These are phyloP conservation scores for Rhizophlyctis rosea DNA, from an alignment of 192 early-diverging fungal species.

Conservation along the genomic window DNA sequence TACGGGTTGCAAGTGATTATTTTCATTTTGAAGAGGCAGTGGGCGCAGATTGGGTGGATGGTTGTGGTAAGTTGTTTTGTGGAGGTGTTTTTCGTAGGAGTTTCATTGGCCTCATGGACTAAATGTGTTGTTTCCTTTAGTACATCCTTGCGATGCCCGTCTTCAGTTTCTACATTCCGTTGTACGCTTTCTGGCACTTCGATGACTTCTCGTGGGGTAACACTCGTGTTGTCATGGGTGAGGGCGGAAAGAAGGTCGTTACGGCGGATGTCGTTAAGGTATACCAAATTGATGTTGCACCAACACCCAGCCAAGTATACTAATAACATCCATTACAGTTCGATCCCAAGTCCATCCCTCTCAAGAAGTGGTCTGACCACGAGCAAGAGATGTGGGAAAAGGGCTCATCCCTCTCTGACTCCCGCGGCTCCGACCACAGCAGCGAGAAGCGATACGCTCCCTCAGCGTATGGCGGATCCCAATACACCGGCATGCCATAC, in stretches of 20 bases:
- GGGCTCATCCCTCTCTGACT: slow-evolving; percentile 28
- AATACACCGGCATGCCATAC: background rate
- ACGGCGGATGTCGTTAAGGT: slow-evolving; percentile 44
- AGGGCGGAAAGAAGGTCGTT: slow-evolving; percentile 60
- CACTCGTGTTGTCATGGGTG: slow-evolving; percentile 91
- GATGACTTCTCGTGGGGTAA: slow-evolving; percentile 99
- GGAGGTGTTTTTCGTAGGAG: slow-evolving; percentile 33
- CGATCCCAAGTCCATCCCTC: slow-evolving; percentile 79
- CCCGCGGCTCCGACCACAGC: slow-evolving; percentile 31
- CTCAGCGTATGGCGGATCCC: slow-evolving; percentile 19
- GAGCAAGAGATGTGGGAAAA: slow-evolving; percentile 45
- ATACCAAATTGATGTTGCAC: too few relatives aligned
- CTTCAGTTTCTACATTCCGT: slow-evolving; percentile 68
- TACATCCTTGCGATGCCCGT: slow-evolving; percentile 90
- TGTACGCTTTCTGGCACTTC: slow-evolving; percentile 98
- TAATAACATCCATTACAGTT: slow-evolving; percentile 48
- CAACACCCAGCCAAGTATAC: background rate
- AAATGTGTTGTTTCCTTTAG: slow-evolving; percentile 43
- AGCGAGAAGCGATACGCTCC: slow-evolving; percentile 20
- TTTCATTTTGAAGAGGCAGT: slow-evolving; percentile 85
- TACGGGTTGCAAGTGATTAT: slow-evolving; percentile 95
- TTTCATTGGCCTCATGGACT: background rate
- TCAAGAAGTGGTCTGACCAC: slow-evolving; percentile 83
- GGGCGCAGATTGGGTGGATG: slow-evolving; percentile 92
- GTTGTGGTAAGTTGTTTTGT: slow-evolving; percentile 47